phyloP scores from a whole-genome alignment of 768 basidiomycete genomes.

The Suillus subaureus region DNA sequence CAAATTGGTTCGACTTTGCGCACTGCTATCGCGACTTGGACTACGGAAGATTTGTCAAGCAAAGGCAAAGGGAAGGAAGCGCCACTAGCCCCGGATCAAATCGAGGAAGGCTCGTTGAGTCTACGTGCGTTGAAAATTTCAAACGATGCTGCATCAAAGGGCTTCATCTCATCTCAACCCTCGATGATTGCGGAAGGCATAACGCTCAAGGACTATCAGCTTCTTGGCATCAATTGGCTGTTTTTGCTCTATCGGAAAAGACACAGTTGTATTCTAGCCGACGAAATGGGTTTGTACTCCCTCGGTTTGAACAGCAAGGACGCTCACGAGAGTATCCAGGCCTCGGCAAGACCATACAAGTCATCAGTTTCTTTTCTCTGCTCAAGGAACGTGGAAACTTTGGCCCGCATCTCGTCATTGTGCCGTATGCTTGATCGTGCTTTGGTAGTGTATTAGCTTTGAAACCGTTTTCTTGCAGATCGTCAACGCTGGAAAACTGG shows the following conservation, averaged over 20 bases:
- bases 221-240: conserved; percentile 98
- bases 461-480: conserved; percentile 45
- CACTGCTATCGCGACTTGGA: conserved; percentile 80
- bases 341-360: conserved; percentile 98
- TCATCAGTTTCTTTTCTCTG: conserved; percentile 94
- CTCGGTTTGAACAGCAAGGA: conserved; percentile 9
- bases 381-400: conserved; percentile 76
- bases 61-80: conserved; percentile 43
- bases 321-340: conserved; percentile 47
- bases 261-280: conserved; percentile 93
- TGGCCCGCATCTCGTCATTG: conserved; percentile 92
- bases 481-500: conserved; percentile 98
- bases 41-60: conserved; percentile 31
- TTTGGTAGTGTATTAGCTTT: background rate
- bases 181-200: conserved; percentile 63
- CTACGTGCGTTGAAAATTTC: conserved; percentile 49
- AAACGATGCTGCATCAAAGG: conserved; percentile 46
- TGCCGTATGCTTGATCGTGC: conserved; percentile 68
- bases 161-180: conserved; percentile 81
- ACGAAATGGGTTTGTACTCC: conserved; percentile 89
- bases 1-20: conserved; percentile 76
- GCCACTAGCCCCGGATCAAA: conserved; percentile 34
- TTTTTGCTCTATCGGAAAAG: conserved; percentile 79
- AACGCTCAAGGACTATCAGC: conserved; percentile 92
- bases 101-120: conserved; percentile 65